Evolutionary conservation across 2,329 filamentous ascomycete genomes (phyloP).

Genomic region (Phaeosphaeria sp.): DNA sequence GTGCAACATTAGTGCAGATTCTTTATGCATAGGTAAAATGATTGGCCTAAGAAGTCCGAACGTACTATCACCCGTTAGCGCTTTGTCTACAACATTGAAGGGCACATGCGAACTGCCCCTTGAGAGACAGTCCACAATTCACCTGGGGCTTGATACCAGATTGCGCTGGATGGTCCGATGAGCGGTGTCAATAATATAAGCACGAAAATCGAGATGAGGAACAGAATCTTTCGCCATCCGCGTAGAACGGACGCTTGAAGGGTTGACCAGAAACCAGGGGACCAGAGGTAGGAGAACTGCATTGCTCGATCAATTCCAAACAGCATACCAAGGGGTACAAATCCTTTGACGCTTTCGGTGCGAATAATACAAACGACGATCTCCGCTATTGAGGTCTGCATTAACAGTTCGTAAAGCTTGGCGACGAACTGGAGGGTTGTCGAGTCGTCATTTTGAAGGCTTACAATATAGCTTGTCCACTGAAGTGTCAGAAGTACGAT

Average conservation of each 20-base stretch:
- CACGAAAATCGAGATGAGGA: neutral
- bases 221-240: neutral
- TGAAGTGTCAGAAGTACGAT: neutral
- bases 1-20: too few relatives aligned
- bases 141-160: neutral
- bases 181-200: neutral
- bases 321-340: neutral
- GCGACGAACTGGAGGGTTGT: constrained; percentile 2
- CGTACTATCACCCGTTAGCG: too few relatives aligned
- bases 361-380: constrained; percentile 5
- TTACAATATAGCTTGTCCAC: neutral
- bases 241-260: neutral
- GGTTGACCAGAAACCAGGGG: neutral
- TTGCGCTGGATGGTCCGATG: neutral
- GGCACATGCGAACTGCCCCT: neutral
- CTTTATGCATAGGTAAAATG: too few relatives aligned
- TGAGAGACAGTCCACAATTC: neutral
- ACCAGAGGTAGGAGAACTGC: neutral
- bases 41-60: too few relatives aligned
- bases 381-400: constrained; percentile 12
- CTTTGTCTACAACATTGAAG: too few relatives aligned
- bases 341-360: neutral
- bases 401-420: constrained; percentile 14
- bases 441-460: neutral
- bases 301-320: neutral